These are phyloP conservation scores for Bretschneidera sinensis DNA, from an alignment of 345 rosid species.

Conservation along the genomic window DNA sequence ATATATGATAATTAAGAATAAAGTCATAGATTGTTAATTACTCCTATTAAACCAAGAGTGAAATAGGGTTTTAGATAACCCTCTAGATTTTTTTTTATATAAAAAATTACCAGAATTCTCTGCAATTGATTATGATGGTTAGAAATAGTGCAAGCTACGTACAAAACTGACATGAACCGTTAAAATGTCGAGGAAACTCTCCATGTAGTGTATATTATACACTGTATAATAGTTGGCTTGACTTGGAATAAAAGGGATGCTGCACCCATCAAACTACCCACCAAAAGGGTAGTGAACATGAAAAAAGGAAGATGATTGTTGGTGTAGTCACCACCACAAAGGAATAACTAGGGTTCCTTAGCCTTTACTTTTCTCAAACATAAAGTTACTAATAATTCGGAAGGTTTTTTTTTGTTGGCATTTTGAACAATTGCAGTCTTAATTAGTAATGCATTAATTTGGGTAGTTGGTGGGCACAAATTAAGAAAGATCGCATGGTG, in stretches of 20 bases:
- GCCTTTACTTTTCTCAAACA: constrained; percentile 46
- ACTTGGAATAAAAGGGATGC: constrained; percentile 42
- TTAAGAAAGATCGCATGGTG: too few relatives aligned
- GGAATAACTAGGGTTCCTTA: constrained; percentile 19
- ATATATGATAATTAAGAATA: too few relatives aligned
- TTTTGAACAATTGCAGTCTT: neutral
- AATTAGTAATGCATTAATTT: constrained; percentile 16
- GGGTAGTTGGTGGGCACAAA: too few relatives aligned
- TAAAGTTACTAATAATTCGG: constrained; percentile 27
- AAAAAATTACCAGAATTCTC: too few relatives aligned
- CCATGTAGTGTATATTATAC: neutral
- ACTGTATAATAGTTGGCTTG: constrained; percentile 34
- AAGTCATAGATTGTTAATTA: too few relatives aligned
- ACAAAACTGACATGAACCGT: too few relatives aligned
- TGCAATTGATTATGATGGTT: too few relatives aligned
- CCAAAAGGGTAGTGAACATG: constrained; percentile 2
- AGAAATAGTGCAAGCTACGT: too few relatives aligned
- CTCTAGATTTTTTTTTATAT: too few relatives aligned
- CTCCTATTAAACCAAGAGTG: too few relatives aligned
- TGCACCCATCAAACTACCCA: constrained; percentile 25
- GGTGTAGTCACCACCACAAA: neutral
- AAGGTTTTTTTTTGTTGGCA: neutral
- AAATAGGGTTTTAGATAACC: too few relatives aligned
- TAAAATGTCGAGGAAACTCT: too few relatives aligned
- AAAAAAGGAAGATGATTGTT: neutral